Evolutionary conservation across 306 rosid genomes (phyloP).

Genomic region (Ormosia emarginata): DNA sequence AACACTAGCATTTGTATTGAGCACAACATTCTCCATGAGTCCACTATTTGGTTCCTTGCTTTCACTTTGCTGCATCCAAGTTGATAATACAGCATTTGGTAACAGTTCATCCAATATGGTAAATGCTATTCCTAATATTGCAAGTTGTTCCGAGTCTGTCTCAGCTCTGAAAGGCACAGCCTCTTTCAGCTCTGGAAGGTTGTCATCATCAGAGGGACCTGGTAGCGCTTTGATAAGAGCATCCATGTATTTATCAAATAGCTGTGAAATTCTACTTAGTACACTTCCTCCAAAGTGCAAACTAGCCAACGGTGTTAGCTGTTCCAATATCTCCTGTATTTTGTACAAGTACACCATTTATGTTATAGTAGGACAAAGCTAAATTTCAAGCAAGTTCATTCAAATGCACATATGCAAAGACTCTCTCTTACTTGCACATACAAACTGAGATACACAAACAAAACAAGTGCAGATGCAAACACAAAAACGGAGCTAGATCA

Average conservation of each 20-base stretch:
- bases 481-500: neutral
- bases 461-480: neutral
- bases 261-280: slow-evolving; percentile 59
- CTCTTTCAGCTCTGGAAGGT: slow-evolving; percentile 76
- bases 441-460: neutral
- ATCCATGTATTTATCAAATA: slow-evolving; percentile 89
- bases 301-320: slow-evolving; percentile 61
- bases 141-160: slow-evolving; percentile 93
- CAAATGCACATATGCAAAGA: neutral
- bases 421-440: neutral
- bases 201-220: slow-evolving; percentile 91
- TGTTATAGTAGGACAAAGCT: slow-evolving; percentile 9
- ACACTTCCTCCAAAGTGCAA: slow-evolving; percentile 85
- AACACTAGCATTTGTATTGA: slow-evolving; percentile 46
- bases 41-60: slow-evolving; percentile 50
- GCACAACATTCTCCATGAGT: slow-evolving; percentile 40
- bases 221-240: slow-evolving; percentile 79
- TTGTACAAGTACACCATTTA: slow-evolving; percentile 14
- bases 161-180: slow-evolving; percentile 73
- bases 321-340: slow-evolving; percentile 88
- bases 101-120: slow-evolving; percentile 82
- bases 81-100: slow-evolving; percentile 68
- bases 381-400: slow-evolving; percentile 15
- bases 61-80: slow-evolving; percentile 65
- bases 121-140: slow-evolving; percentile 82